Evolutionary conservation across 768 basidiomycete species (phyloP).

Genomic region (Boletales sp.): DNA sequence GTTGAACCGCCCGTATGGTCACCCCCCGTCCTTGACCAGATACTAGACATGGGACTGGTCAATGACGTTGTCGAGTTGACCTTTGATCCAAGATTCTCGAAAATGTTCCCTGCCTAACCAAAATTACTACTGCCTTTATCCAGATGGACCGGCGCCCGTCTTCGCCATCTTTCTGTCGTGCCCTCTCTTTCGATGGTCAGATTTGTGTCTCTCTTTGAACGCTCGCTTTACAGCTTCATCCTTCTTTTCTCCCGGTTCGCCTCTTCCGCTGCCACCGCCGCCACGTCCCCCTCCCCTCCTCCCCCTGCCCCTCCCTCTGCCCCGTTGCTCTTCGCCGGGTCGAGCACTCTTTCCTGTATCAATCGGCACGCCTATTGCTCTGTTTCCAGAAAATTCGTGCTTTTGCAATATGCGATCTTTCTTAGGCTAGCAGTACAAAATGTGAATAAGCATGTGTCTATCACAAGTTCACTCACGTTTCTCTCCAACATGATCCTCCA

Average conservation of each 20-base stretch:
- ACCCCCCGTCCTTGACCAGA: slow-evolving; percentile 6
- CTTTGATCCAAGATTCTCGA: slow-evolving; percentile 53
- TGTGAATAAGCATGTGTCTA: slow-evolving; percentile 8
- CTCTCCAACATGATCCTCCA: slow-evolving; percentile 89
- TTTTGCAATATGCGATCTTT: slow-evolving; percentile 73
- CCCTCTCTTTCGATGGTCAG: slow-evolving; percentile 76
- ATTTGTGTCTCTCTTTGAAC: slow-evolving; percentile 78
- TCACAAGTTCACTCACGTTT: slow-evolving; percentile 54
- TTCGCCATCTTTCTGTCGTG: slow-evolving; percentile 87
- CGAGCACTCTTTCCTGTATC: neutral
- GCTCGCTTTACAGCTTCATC: slow-evolving; percentile 52
- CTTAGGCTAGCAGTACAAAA: slow-evolving; percentile 48
- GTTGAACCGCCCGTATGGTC: slow-evolving; percentile 17
- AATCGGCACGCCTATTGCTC: slow-evolving; percentile 11
- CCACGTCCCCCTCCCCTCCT: slow-evolving; percentile 24
- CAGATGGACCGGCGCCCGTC: slow-evolving; percentile 44
- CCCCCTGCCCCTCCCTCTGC: slow-evolving; percentile 10
- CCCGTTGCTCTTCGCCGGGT: slow-evolving; percentile 13
- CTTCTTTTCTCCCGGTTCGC: slow-evolving; percentile 37
- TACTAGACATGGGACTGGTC: slow-evolving; percentile 53
- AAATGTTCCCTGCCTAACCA: slow-evolving; percentile 40
- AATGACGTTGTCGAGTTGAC: slow-evolving; percentile 61
- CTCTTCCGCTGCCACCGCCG: slow-evolving; percentile 33
- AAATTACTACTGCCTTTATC: neutral
- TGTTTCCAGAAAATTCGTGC: slow-evolving; percentile 75